Conservation (phyloP, 176 grass and related monocot genomes). For the Eragrostis nindensis region DNA sequence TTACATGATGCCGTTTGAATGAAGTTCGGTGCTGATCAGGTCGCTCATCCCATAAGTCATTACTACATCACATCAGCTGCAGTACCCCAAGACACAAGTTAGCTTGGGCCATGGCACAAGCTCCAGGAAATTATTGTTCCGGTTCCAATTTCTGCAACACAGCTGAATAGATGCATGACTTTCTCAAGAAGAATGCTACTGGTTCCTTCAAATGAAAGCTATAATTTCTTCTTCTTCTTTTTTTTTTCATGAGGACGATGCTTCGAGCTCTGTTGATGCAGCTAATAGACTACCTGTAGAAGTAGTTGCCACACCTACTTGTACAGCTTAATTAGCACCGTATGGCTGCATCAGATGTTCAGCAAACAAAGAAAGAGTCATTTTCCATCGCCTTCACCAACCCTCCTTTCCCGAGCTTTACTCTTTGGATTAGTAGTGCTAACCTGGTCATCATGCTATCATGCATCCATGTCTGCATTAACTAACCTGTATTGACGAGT, state of each 20-base stretch:
- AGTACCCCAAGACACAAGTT: too few species aligned
- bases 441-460: background rate
- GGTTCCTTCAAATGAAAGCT: constrained; percentile 2
- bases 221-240: too few species aligned
- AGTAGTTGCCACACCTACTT: constrained; percentile 3
- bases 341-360: background rate
- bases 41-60: too few species aligned
- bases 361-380: background rate
- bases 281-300: background rate
- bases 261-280: background rate
- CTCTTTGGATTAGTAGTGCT: constrained; percentile 33
- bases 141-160: background rate
- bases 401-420: constrained; percentile 44
- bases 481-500: background rate
- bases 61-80: too few species aligned
- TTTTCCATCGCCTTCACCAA: constrained; percentile 39
- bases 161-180: background rate
- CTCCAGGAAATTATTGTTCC: background rate
- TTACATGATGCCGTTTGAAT: background rate
- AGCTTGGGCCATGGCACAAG: background rate
- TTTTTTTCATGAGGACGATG: background rate
- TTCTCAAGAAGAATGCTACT: background rate
- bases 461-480: background rate
- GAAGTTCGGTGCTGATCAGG: too few species aligned
- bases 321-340: background rate